Conservation (phyloP, 257 asterid species). For the Perilla frutescens region DNA sequence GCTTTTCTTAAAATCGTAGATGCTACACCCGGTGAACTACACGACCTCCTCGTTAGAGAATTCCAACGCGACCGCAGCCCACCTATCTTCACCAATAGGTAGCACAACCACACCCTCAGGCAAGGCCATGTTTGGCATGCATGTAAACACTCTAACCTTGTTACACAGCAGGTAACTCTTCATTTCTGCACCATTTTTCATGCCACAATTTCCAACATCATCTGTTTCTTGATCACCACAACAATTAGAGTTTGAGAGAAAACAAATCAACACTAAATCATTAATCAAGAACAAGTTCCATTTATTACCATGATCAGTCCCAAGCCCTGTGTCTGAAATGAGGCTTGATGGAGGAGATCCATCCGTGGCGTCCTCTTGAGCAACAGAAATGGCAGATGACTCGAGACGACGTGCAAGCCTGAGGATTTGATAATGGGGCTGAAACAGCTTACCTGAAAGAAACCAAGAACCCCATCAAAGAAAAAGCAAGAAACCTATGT, state of each 20-base stretch:
- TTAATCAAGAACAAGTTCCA: not conserved
- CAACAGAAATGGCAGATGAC: constrained; percentile 26
- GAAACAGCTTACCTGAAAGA: constrained; percentile 39
- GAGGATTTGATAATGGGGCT: constrained; percentile 12
- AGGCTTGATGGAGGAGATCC: not conserved
- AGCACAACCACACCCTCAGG: constrained; percentile 46
- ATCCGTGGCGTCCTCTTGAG: constrained; percentile 20
- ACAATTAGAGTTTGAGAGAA: not conserved
- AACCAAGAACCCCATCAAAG: not conserved
- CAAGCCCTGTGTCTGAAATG: not conserved
- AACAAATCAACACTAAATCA: not conserved
- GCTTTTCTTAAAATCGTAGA: not conserved
- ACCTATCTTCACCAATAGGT: constrained; percentile 51
- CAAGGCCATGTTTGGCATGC: constrained; percentile 44
- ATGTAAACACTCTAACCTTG: constrained; percentile 48
- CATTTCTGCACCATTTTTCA: constrained; percentile 14
- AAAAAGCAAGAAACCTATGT: too few species aligned
- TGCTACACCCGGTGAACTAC: not conserved
- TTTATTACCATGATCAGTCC: not conserved
- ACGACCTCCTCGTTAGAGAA: constrained; percentile 36
- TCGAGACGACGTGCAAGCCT: constrained; percentile 33
- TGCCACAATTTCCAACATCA: too few species aligned
- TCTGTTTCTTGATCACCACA: too few species aligned
- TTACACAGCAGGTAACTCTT: constrained; percentile 45
- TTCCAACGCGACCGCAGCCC: constrained; percentile 50